Base-by-base conservation (phyloP, 306 rosid genomes). In the Lablab purpureus region DNA sequence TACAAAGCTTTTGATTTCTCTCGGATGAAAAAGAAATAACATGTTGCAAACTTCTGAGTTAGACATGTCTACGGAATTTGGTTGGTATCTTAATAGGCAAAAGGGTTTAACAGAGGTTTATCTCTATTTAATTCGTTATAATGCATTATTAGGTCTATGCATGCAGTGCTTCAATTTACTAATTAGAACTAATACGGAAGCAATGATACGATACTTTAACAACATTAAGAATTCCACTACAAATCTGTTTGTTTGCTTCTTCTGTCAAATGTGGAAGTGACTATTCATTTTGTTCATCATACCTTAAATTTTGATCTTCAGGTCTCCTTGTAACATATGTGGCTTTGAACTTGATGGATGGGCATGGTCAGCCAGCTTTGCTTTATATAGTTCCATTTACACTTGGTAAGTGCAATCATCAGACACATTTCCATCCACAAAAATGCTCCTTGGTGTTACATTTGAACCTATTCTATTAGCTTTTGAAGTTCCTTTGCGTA, bases 321-420 rank as follows among this genome's bases (percentile, higher is more conserved):
- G 99, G 99, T 80, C 97, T 96, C 27, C 94, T 96, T 22, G 46
- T 96, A 87, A 96, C 99, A 22, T 96, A 96, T 23, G 88, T 96
- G 72, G 99, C 99, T 78, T 85, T 96, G 89, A 96, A 96, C 91
- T 80, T 96, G 84, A 96, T 96, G 99, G 99, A 96, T 63, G 99
- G 98, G 60, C 99, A 93, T 77, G 99, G 98, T 73, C 99, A 96
- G 80, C 99, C 99, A 0, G 99, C 99, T 80, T 86, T 96, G 84
- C 91, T 96, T 60, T 96, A 93, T 87, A 96, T 93, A 52, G 99
- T 96, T 51, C 99, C 99, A 9, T 96, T 96, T 82, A 96, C 94
- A 22, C 93, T 96, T 9, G 98, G 99, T 96, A 77, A 88, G 98
- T 58, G 1, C 13, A 60, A 37, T 43, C 52, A 54, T 75, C 73